phyloP scores from a whole-genome alignment of 805 yeast species.

The Metschnikowia borealis region DNA sequence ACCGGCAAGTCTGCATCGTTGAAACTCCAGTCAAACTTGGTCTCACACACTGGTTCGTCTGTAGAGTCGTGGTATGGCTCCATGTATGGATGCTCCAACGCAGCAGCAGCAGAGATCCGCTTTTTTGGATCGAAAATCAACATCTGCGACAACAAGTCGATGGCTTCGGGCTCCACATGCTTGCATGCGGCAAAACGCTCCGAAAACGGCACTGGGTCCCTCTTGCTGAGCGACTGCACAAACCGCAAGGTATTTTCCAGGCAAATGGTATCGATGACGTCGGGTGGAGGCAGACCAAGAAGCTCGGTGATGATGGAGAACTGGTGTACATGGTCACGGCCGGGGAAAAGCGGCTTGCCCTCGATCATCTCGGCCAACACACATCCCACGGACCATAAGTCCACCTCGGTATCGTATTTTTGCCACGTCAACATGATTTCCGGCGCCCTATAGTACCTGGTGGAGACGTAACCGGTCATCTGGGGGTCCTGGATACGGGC shows the following conservation, averaged over 20 bases:
- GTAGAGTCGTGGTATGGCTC: constrained; percentile 96
- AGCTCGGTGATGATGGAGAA: constrained; percentile 94
- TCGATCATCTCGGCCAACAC: constrained; percentile 97
- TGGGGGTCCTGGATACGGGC: constrained; percentile 98
- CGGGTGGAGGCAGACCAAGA: constrained; percentile 93
- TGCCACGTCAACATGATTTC: constrained; percentile 99
- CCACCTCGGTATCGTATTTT: constrained; percentile 93
- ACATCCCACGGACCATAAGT: constrained; percentile 97
- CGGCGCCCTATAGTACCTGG: constrained; percentile 95
- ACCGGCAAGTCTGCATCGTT: constrained; percentile 97
- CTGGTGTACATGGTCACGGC: constrained; percentile 97
- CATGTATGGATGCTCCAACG: constrained; percentile 84
- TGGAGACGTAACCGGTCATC: constrained; percentile 97
- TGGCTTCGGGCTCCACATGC: constrained; percentile 50
- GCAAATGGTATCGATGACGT: constrained; percentile 93
- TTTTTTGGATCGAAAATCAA: constrained; percentile 91
- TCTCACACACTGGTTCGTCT: constrained; percentile 93
- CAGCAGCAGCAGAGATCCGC: constrained; percentile 89
- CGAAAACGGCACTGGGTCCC: constrained; percentile 86
- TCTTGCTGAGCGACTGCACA: constrained; percentile 87
- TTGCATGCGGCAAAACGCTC: constrained; percentile 67
- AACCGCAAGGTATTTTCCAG: constrained; percentile 92
- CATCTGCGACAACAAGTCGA: constrained; percentile 85
- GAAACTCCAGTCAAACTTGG: constrained; percentile 95
- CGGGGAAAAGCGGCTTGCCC: constrained; percentile 95